Evolutionary conservation across 768 basidiomycete genomes (phyloP).

Genomic region (Pleurotus citrinopileatus): DNA sequence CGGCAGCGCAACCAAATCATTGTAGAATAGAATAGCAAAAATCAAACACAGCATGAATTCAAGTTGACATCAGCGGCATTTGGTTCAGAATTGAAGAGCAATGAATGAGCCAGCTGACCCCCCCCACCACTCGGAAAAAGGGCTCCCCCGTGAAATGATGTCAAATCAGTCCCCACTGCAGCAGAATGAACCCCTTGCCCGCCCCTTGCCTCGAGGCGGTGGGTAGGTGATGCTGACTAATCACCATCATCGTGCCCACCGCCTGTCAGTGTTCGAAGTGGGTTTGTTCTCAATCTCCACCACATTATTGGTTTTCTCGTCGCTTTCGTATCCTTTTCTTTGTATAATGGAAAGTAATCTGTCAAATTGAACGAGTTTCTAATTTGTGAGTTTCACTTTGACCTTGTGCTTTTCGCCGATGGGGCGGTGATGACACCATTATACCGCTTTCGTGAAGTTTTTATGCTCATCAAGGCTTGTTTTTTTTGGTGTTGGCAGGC

Average conservation of each 20-base stretch:
- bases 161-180: too few species aligned
- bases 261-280: constrained; percentile 7
- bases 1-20: too few species aligned
- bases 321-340: constrained; percentile 4
- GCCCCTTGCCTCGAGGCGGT: constrained; percentile 7
- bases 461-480: constrained; percentile 1
- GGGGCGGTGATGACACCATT: constrained; percentile 8
- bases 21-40: too few species aligned
- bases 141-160: too few species aligned
- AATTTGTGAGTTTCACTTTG: constrained; percentile 6
- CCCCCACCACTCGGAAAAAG: too few species aligned
- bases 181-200: not conserved
- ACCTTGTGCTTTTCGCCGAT: not conserved
- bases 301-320: not conserved
- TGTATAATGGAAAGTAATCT: constrained; percentile 8
- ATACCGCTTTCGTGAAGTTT: not conserved
- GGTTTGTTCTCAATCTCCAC: constrained; percentile 11
- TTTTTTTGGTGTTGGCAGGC: not conserved
- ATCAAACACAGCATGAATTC: too few species aligned
- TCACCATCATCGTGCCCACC: constrained; percentile 9
- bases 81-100: too few species aligned
- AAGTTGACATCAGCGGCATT: too few species aligned
- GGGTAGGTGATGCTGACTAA: constrained; percentile 2
- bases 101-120: too few species aligned
- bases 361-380: constrained; percentile 2